These are phyloP conservation scores for Zangia roseola DNA, from an alignment of 768 basidiomycete species.

Conservation along the genomic window DNA sequence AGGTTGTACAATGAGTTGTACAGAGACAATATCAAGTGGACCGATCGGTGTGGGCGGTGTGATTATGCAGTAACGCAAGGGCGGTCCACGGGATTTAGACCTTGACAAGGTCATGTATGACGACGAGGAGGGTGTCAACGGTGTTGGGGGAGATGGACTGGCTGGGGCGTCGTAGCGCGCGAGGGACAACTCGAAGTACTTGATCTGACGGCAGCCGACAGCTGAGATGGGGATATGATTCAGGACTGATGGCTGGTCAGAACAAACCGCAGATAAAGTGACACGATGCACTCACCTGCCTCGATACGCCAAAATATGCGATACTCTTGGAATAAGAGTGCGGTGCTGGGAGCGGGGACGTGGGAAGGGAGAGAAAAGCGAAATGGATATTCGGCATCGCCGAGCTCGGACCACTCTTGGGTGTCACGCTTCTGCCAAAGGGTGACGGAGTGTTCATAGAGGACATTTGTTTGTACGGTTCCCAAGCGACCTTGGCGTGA, in stretches of 20 bases:
- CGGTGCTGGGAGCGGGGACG: slow-evolving; percentile 64
- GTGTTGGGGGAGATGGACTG: slow-evolving; percentile 35
- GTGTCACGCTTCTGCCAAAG: slow-evolving; percentile 67
- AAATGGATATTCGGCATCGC: slow-evolving; percentile 68
- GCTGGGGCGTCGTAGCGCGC: slow-evolving; percentile 64
- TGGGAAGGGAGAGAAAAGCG: slow-evolving; percentile 64
- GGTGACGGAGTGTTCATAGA: slow-evolving; percentile 63
- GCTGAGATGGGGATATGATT: slow-evolving; percentile 62
- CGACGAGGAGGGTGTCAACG: slow-evolving; percentile 34
- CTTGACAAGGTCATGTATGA: slow-evolving; percentile 42
- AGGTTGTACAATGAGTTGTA: slow-evolving; percentile 62
- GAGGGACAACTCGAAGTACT: slow-evolving; percentile 71
- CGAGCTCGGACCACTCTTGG: slow-evolving; percentile 59
- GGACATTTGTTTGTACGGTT: slow-evolving; percentile 55
- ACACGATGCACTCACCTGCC: slow-evolving; percentile 54
- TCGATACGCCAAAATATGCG: slow-evolving; percentile 82
- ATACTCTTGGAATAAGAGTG: slow-evolving; percentile 69
- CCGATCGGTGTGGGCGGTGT: slow-evolving; percentile 60
- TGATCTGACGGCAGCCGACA: slow-evolving; percentile 66
- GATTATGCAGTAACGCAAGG: slow-evolving; percentile 59
- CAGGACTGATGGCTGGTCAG: slow-evolving; percentile 48
- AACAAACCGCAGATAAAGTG: slow-evolving; percentile 3
- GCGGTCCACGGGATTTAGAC: slow-evolving; percentile 55
- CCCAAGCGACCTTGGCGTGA: slow-evolving; percentile 63
- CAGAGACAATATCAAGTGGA: slow-evolving; percentile 69